Percentiles rank a stretch among this genome's conserved stretches.
These are phyloP conservation scores for Apophysomyces trapeziformis DNA, from an alignment of 371 early-diverging fungal species.

Conservation along the genomic window DNA sequence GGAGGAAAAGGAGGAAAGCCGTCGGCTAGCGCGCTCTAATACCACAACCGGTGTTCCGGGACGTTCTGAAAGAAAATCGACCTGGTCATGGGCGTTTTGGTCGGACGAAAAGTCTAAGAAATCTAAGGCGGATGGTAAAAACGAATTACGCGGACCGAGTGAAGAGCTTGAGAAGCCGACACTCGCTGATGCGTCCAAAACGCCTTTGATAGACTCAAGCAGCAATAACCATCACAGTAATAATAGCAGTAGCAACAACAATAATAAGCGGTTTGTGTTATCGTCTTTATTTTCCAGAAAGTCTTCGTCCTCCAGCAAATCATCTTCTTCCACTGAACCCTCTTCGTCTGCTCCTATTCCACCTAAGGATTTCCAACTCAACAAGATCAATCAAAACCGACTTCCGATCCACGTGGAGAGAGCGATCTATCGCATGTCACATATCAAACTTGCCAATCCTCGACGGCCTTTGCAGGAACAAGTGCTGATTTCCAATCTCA, in stretches of 20 bases:
- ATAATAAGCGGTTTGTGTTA: constrained; percentile 21
- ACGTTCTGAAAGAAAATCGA: constrained; percentile 20
- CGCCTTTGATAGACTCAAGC: not conserved
- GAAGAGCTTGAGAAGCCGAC: not conserved
- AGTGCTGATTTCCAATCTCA: constrained; percentile 92
- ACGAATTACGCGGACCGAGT: not conserved
- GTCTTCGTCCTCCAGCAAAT: constrained; percentile 6
- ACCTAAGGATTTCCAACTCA: constrained; percentile 60
- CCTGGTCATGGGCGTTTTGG: constrained; percentile 32
- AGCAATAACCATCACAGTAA: not conserved
- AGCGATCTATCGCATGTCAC: constrained; percentile 89
- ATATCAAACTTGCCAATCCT: constrained; percentile 90
- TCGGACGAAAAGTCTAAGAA: constrained; percentile 19
- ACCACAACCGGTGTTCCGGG: constrained; percentile 1
- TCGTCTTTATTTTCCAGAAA: constrained; percentile 32
- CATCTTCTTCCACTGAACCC: constrained; percentile 6
- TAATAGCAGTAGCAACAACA: not conserved
- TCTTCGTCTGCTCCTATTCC: constrained; percentile 14
- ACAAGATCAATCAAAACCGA: constrained; percentile 63
- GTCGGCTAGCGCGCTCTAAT: not conserved
- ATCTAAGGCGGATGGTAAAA: constrained; percentile 14
- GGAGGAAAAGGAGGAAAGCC: not conserved
- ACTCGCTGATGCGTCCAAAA: not conserved
- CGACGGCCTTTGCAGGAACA: constrained; percentile 89
- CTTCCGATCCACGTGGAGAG: constrained; percentile 87